Evolutionary conservation across 2,329 filamentous ascomycete species (phyloP), one percentile per base, ranked within the genome.

Genomic region (Tolypocladium ophioglossoides): DNA sequence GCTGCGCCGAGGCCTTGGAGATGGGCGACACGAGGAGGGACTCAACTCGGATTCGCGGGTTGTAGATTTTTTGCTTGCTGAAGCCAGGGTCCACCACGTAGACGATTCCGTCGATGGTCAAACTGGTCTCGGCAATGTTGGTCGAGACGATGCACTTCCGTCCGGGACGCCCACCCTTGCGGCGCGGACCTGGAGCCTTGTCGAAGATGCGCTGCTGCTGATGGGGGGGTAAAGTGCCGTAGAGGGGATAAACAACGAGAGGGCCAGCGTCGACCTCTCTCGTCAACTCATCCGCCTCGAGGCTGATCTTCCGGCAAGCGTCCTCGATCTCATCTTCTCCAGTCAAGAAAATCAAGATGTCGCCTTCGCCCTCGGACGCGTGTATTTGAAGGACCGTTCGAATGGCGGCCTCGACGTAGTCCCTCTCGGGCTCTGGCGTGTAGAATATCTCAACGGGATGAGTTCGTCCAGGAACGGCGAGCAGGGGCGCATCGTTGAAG

Each of bases 11-110:
- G 27, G 94, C 94, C 71, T 96, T 97, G 56, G 91, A 97, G 62
- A 99, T 97, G 24, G 94, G 91, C 3, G 94, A 96, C 6, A 99
- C 92, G n/a, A 99, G 78, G 9, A 99, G 80, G 1, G 94, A 97
- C 73, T 99, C 94, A 59, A 99, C 91, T 70, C 94, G 85, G 63
- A 96, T 95, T 57, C 94, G 85, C 24, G 94, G 92, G 71, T 99
- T 97, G 78, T 97, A 99, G 58, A 97, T 94, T 73, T 97, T 99
- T 67, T 99, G 94, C 76, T 99, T 99, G 75, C 91, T 96, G 76
- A 99, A 99, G 38, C 94, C 94, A 2, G 94, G 92, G 66, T 99
- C 94, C n/a, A 99, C 92, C 37, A 99, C 94, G 66, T 96, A 99
- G 38, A 99, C 94, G 59, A 99, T 99, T 68, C 94, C 94, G 67